These are phyloP conservation scores for Coemansia nantahalensis DNA, from an alignment of 192 early-diverging fungal species.

Conservation along the genomic window DNA sequence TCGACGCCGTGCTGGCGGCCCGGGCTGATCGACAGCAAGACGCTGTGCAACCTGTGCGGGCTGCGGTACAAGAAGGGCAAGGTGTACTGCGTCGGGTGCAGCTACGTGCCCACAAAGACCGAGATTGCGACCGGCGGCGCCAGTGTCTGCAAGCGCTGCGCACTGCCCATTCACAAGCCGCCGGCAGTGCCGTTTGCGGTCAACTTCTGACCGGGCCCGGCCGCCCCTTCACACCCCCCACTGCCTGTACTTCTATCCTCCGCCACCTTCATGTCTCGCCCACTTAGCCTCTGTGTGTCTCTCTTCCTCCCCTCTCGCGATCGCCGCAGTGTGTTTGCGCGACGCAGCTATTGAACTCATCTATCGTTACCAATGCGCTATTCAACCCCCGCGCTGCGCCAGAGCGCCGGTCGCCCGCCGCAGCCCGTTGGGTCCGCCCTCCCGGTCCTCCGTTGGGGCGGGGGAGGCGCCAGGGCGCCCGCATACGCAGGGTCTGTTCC, in stretches of 20 bases:
- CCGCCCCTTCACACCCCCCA: not conserved
- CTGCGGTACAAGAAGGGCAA: constrained; percentile 57
- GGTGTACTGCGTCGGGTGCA: constrained; percentile 48
- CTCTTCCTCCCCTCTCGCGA: too few species aligned
- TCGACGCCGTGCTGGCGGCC: constrained; percentile 58
- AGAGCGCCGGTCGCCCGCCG: too few species aligned
- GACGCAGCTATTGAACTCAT: too few species aligned
- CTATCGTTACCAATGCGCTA: too few species aligned
- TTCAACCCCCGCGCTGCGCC: too few species aligned
- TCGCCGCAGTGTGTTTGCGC: not conserved
- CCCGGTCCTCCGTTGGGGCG: too few species aligned
- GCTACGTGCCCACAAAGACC: constrained; percentile 56
- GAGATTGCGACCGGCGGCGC: constrained; percentile 54
- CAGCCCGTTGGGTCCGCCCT: too few species aligned
- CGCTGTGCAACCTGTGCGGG: constrained; percentile 56
- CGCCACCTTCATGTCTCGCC: not conserved
- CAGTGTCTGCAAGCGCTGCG: constrained; percentile 44
- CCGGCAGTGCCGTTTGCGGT: not conserved
- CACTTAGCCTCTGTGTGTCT: too few species aligned
- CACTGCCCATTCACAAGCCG: constrained; percentile 18
- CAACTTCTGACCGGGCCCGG: not conserved
- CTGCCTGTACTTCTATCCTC: not conserved
- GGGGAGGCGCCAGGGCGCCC: too few species aligned
- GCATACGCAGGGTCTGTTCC: too few species aligned
- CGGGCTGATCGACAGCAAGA: constrained; percentile 54